These are phyloP conservation scores for Hemisphaericaspora subhashii DNA, from an alignment of 1,139 yeast species.

Conservation along the genomic window DNA sequence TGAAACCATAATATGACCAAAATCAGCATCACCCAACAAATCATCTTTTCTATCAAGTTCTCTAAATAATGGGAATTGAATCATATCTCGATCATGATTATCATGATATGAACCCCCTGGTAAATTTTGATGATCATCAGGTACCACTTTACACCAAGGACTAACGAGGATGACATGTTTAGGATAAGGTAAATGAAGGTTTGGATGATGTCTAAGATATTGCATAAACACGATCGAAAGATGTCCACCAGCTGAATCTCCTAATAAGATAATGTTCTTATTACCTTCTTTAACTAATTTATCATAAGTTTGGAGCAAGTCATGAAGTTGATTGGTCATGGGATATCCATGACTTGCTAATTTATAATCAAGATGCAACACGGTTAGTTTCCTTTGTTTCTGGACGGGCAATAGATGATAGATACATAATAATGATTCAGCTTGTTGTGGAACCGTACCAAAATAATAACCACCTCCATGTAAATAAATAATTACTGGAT, in stretches of 20 bases:
- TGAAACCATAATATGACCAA: slow-evolving; percentile 12
- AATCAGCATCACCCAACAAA: slow-evolving; percentile 15
- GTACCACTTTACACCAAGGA: slow-evolving; percentile 36
- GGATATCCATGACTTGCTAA: slow-evolving; percentile 32
- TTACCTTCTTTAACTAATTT: slow-evolving; percentile 28
- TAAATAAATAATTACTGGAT: slow-evolving; percentile 38
- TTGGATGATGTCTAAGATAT: slow-evolving; percentile 11
- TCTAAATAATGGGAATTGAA: slow-evolving; percentile 17
- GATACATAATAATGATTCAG: slow-evolving; percentile 30
- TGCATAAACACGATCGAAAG: slow-evolving; percentile 31
- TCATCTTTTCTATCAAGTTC: slow-evolving; percentile 3
- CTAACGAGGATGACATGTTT: slow-evolving; percentile 32
- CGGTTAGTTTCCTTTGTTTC: slow-evolving; percentile 26
- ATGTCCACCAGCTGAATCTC: slow-evolving; percentile 48
- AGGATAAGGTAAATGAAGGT: slow-evolving; percentile 25
- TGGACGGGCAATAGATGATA: slow-evolving; percentile 30
- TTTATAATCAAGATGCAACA: slow-evolving; percentile 40
- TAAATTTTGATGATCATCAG: slow-evolving; percentile 12
- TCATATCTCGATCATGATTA: slow-evolving; percentile 32
- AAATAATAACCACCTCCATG: slow-evolving; percentile 49
- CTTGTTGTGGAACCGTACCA: slow-evolving; percentile 35
- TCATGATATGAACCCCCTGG: slow-evolving; percentile 40
- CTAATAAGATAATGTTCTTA: slow-evolving; percentile 33
- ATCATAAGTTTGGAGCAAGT: slow-evolving; percentile 32
- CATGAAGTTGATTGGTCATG: slow-evolving; percentile 37